Conservation (phyloP, 2,329 filamentous ascomycete genomes). For the Penicillium sp. region DNA sequence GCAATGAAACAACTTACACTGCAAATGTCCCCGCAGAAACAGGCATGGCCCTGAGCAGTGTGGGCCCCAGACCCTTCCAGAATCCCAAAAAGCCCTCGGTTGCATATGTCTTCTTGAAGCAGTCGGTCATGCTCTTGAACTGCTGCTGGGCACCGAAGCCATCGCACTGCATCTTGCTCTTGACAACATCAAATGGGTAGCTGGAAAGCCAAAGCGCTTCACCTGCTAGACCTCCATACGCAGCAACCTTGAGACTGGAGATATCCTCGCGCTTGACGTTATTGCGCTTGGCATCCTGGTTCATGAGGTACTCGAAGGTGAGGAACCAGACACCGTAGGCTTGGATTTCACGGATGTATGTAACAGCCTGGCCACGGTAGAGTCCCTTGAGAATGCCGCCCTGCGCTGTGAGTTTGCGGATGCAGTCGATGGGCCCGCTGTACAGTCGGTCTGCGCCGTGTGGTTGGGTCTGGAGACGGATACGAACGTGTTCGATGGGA, state of each 20-base stretch:
- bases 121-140: slow-evolving; percentile 85
- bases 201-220: slow-evolving; percentile 92
- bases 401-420: slow-evolving; percentile 75
- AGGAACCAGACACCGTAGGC: slow-evolving; percentile 97
- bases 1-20: slow-evolving; percentile 56
- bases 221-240: slow-evolving; percentile 91
- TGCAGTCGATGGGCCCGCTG: slow-evolving; percentile 84
- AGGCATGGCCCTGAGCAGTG: slow-evolving; percentile 91
- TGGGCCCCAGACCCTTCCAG: slow-evolving; percentile 93
- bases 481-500: slow-evolving; percentile 96
- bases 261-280: slow-evolving; percentile 75
- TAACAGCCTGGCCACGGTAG: slow-evolving; percentile 87
- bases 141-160: slow-evolving; percentile 75
- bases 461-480: slow-evolving; percentile 93
- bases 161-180: slow-evolving; percentile 99
- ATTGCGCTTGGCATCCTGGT: slow-evolving; percentile 81
- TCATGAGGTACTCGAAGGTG: slow-evolving; percentile 96
- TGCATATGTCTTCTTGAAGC: slow-evolving; percentile 81
- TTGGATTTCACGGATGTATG: slow-evolving; percentile 84
- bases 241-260: slow-evolving; percentile 81
- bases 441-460: slow-evolving; percentile 82
- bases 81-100: slow-evolving; percentile 81
- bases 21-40: slow-evolving; percentile 98
- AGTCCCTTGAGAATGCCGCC: slow-evolving; percentile 74
- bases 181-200: slow-evolving; percentile 96